Conservation (phyloP, 2,329 filamentous ascomycete species). For the Neonectria neomacrospora region DNA sequence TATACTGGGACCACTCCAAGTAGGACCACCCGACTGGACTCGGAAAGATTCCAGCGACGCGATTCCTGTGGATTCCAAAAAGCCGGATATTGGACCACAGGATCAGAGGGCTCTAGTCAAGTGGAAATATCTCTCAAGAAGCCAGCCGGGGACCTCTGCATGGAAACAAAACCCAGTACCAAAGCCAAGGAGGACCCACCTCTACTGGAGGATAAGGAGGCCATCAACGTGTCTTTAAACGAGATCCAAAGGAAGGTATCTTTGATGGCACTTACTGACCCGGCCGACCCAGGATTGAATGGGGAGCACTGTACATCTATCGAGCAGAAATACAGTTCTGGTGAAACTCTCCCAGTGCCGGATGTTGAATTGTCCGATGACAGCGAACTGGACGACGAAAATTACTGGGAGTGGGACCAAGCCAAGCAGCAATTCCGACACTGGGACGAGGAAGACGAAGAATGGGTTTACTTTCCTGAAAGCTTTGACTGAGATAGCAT, state of each 20-base stretch:
- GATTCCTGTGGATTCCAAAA: background rate
- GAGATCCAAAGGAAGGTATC: constrained; percentile 18
- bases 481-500: constrained; percentile 35
- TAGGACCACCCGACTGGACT: too few species aligned
- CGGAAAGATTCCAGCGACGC: background rate
- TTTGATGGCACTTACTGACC: constrained; percentile 17
- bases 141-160: background rate
- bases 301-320: constrained; percentile 6
- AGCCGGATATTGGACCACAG: background rate
- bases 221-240: background rate
- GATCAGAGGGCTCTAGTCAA: background rate
- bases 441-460: constrained; percentile 37
- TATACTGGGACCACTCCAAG: background rate
- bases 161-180: too few species aligned
- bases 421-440: constrained; percentile 33
- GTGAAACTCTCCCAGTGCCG: constrained; percentile 33
- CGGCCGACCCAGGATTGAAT: background rate
- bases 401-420: constrained; percentile 41
- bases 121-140: background rate
- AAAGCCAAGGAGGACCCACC: background rate
- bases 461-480: constrained; percentile 41
- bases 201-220: background rate
- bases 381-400: constrained; percentile 29
- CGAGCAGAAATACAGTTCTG: constrained; percentile 34
- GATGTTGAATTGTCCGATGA: constrained; percentile 37